A percentile compares a stretch with the other conserved stretches of the same genome.
These are phyloP conservation scores for Yarrowia hollandica DNA, from an alignment of 805 yeast genomes.

Conservation along the genomic window DNA sequence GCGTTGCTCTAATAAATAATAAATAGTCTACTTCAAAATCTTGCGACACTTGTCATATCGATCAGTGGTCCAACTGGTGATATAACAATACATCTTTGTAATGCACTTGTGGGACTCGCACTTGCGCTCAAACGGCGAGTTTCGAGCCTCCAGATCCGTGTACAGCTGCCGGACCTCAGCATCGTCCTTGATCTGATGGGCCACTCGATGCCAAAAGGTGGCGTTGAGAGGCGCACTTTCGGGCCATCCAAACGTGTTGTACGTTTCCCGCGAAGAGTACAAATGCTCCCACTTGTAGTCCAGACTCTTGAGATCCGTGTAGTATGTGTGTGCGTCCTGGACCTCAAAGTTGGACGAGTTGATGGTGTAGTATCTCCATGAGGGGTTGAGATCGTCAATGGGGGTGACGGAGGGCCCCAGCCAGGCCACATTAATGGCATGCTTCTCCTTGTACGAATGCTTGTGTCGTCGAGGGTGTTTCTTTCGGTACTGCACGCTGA, in stretches of 20 bases:
- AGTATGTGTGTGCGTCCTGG: slow-evolving; percentile 45
- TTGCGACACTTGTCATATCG: slow-evolving; percentile 21
- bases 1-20: too few relatives aligned
- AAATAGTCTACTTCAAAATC: slow-evolving; percentile 8
- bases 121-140: slow-evolving; percentile 54
- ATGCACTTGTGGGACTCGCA: slow-evolving; percentile 47
- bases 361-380: slow-evolving; percentile 71
- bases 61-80: slow-evolving; percentile 38
- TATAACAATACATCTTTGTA: slow-evolving; percentile 46
- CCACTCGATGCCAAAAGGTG: slow-evolving; percentile 58
- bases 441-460: slow-evolving; percentile 33
- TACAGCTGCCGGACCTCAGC: slow-evolving; percentile 52
- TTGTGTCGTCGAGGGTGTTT: neutral
- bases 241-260: slow-evolving; percentile 60
- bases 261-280: slow-evolving; percentile 63
- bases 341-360: slow-evolving; percentile 61
- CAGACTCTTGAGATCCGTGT: slow-evolving; percentile 53
- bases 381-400: slow-evolving; percentile 58
- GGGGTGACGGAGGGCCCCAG: slow-evolving; percentile 69
- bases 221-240: slow-evolving; percentile 52
- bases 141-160: slow-evolving; percentile 52
- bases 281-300: slow-evolving; percentile 61
- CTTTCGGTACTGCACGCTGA: slow-evolving; percentile 51
- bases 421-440: slow-evolving; percentile 60
- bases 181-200: slow-evolving; percentile 48